These are phyloP conservation scores for Cenococcum geophilum DNA, from an alignment of 495 filamentous ascomycete species.

Conservation along the genomic window DNA sequence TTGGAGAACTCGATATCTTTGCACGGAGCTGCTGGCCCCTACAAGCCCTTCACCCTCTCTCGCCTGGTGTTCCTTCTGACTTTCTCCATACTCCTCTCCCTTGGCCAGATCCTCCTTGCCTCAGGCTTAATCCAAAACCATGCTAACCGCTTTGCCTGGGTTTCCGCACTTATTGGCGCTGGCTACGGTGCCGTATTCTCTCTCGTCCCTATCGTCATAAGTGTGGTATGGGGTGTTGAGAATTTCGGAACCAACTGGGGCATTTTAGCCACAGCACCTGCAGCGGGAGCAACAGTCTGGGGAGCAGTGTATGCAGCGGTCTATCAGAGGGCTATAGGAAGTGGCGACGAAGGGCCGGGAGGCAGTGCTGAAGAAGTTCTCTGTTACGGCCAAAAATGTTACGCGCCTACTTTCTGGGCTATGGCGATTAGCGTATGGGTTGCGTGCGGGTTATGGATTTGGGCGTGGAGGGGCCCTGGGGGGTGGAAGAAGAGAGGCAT, in stretches of 20 bases:
- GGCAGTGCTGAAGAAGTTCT: slow-evolving; percentile 45
- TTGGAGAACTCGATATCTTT: slow-evolving; percentile 33
- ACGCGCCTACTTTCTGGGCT: slow-evolving; percentile 70
- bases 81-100: slow-evolving; percentile 66
- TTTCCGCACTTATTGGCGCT: slow-evolving; percentile 73
- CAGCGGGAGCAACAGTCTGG: slow-evolving; percentile 77
- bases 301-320: slow-evolving; percentile 72
- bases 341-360: slow-evolving; percentile 23
- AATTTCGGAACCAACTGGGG: slow-evolving; percentile 99
- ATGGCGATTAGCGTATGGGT: slow-evolving; percentile 72
- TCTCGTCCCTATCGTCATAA: slow-evolving; percentile 82
- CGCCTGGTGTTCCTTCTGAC: slow-evolving; percentile 72
- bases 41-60: slow-evolving; percentile 55
- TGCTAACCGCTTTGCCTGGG: slow-evolving; percentile 66
- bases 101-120: slow-evolving; percentile 70
- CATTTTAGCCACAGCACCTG: slow-evolving; percentile 85
- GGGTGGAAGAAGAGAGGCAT: slow-evolving; percentile 77
- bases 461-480: slow-evolving; percentile 71
- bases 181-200: slow-evolving; percentile 91
- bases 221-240: slow-evolving; percentile 93
- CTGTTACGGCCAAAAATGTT: slow-evolving; percentile 74
- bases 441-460: slow-evolving; percentile 64
- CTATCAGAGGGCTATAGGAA: slow-evolving; percentile 54
- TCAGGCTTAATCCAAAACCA: slow-evolving; percentile 61
- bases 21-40: slow-evolving; percentile 31